A percentile compares a stretch with the other conserved stretches of the same genome.
These are phyloP conservation scores for Trypanosoma lewisi DNA, from an alignment of 208 protist species.

Conservation along the genomic window DNA sequence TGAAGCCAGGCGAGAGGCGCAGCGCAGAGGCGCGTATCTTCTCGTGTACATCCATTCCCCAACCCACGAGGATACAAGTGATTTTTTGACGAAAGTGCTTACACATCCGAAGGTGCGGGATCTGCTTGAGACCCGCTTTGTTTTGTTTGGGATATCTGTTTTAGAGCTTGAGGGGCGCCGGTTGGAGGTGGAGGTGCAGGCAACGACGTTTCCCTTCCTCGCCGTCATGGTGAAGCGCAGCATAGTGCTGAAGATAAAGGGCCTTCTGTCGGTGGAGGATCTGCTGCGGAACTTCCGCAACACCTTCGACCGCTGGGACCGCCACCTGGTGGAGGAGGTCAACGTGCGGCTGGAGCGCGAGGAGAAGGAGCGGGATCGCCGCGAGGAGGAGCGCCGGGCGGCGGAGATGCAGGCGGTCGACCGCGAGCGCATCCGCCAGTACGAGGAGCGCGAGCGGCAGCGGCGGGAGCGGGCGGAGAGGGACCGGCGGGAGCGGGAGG, in stretches of 20 bases:
- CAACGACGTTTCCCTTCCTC: conserved; percentile 63
- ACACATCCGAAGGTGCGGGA: conserved; percentile 38
- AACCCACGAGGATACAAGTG: conserved; percentile 60
- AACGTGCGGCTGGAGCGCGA: conserved; percentile 56
- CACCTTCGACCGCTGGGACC: conserved; percentile 65
- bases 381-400: conserved; percentile 39
- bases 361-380: conserved; percentile 44
- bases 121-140: conserved; percentile 37
- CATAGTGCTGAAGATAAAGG: conserved; percentile 57
- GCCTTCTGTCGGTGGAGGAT: conserved; percentile 38
- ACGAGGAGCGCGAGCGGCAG: conserved; percentile 29
- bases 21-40: conserved; percentile 46
- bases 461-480: background rate
- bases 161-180: conserved; percentile 37
- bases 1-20: conserved; percentile 50
- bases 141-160: conserved; percentile 68
- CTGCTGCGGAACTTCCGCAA: conserved; percentile 49
- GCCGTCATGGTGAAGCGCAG: conserved; percentile 52
- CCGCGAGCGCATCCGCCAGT: conserved; percentile 43
- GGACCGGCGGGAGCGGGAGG: conserved; percentile 22
- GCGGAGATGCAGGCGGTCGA: conserved; percentile 59
- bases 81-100: conserved; percentile 63
- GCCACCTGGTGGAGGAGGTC: conserved; percentile 58
- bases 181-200: conserved; percentile 48
- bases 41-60: conserved; percentile 83